phyloP scores from a whole-genome alignment of 2,329 filamentous ascomycete genomes.

The Madurella mycetomatis region DNA sequence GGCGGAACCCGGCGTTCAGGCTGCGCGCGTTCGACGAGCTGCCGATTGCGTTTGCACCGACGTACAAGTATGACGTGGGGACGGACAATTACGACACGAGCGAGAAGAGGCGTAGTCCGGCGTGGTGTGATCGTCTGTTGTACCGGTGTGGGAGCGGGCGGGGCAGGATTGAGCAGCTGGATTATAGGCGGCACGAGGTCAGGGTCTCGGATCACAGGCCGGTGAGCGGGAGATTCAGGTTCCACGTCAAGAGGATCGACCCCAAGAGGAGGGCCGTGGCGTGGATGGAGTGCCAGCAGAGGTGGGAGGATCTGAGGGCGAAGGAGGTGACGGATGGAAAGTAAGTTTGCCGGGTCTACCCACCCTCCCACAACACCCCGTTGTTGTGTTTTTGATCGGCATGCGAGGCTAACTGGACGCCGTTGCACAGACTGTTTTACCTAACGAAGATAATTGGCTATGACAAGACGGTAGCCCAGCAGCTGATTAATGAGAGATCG shows the following conservation, averaged over 20 bases:
- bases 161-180: constrained; percentile 77
- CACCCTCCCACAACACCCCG: neutral
- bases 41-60: constrained; percentile 87
- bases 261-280: constrained; percentile 58
- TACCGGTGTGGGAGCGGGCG: constrained; percentile 60
- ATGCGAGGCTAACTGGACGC: constrained; percentile 23
- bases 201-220: constrained; percentile 88
- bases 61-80: constrained; percentile 97
- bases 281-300: constrained; percentile 70
- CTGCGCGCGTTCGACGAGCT: constrained; percentile 86
- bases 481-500: constrained; percentile 41
- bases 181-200: constrained; percentile 87
- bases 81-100: constrained; percentile 91
- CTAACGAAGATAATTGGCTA: constrained; percentile 51
- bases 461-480: constrained; percentile 47
- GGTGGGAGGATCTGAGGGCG: constrained; percentile 68
- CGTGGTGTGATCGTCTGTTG: constrained; percentile 94
- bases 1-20: constrained; percentile 84
- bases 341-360: constrained; percentile 60
- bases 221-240: constrained; percentile 77
- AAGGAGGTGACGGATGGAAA: constrained; percentile 68
- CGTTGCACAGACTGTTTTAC: constrained; percentile 42
- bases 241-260: constrained; percentile 79
- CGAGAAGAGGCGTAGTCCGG: constrained; percentile 89
- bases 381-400: neutral